Base-by-base conservation (phyloP, 495 filamentous ascomycete genomes). In the Hapsidospora chrysogenum region DNA sequence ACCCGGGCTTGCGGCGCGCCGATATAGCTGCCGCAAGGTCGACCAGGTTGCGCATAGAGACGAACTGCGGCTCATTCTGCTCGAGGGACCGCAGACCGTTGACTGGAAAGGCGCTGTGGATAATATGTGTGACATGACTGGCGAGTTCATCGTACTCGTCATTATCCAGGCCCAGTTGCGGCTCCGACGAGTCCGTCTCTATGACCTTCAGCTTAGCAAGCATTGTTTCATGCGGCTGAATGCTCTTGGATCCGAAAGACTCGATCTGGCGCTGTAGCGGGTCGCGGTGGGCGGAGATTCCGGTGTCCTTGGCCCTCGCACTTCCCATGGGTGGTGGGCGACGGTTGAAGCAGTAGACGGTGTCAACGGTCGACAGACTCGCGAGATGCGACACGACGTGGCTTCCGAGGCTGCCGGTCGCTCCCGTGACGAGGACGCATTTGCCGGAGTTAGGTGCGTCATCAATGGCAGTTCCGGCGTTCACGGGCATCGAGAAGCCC, bases 71-170 rank as follows among this genome's bases (percentile, higher is more conserved):
- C 37, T 68, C 66, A 23, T 68, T 68, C 6, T 44, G 53, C 2
- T 51, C 41, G 0, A 75, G 17, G 0, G 57, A 49, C 1, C 60
- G 48, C 19, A 47, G 62, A 16, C 41, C 57, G 39, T 56, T 65
- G 68, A 74, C 72, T 0, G 63, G 66, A 68, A 66, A 74, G 2
- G 64, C 70, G 35, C 68, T 73, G 46, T 74, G 69, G 22, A 74
- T 42, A 14, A 74, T 63, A 29, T 71, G 60, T 0, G 69, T 74
- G 1, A 66, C 64, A n/a, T 29, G 49, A 3, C 46, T 34, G 3
- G 52, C 33, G 3, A 73, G 54, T 3, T 30, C 15, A 15, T 51
- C 20, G 36, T 70, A 72, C 1, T 56, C 50, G 11, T 39, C 22
- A 0, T 22, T 10, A 0, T 54, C 16, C 0, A 77, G 54, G 2